Conservation (phyloP, 257 asterid species). For the Forsythia viridissima region DNA sequence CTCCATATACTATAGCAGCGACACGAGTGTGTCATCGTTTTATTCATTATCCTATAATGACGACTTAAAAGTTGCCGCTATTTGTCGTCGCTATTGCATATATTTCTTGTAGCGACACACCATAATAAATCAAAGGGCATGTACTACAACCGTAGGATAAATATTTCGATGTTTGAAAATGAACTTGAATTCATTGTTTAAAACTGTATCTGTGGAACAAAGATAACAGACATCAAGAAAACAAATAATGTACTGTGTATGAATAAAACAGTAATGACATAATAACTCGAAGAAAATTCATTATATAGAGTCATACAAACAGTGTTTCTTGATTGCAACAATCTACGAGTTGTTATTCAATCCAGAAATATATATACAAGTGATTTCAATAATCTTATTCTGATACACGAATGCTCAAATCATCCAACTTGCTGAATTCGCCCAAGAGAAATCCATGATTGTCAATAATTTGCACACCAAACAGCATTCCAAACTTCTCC, state of each 20-base stretch:
- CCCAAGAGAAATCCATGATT: slow-evolving; percentile 25
- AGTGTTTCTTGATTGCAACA: background rate
- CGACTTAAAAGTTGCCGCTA: no score
- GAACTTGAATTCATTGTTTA: no score
- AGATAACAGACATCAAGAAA: background rate
- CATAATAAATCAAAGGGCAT: background rate
- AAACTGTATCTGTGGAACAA: no score
- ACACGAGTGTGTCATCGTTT: no score
- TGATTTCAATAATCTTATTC: background rate
- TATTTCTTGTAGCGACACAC: background rate
- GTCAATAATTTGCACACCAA: slow-evolving; percentile 15
- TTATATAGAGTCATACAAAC: background rate
- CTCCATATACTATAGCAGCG: no score
- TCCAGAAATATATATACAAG: background rate
- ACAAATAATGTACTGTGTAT: background rate
- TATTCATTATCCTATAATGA: no score
- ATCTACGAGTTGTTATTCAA: background rate
- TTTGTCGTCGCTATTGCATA: no score
- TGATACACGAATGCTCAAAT: slow-evolving; percentile 1
- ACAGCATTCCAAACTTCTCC: background rate
- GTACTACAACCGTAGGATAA: background rate
- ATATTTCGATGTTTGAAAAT: no score
- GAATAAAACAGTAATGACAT: background rate
- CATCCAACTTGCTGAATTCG: slow-evolving; percentile 28
- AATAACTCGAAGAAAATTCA: background rate